Conservation (phyloP, 441 rosid species). For the Erodium texanum region DNA sequence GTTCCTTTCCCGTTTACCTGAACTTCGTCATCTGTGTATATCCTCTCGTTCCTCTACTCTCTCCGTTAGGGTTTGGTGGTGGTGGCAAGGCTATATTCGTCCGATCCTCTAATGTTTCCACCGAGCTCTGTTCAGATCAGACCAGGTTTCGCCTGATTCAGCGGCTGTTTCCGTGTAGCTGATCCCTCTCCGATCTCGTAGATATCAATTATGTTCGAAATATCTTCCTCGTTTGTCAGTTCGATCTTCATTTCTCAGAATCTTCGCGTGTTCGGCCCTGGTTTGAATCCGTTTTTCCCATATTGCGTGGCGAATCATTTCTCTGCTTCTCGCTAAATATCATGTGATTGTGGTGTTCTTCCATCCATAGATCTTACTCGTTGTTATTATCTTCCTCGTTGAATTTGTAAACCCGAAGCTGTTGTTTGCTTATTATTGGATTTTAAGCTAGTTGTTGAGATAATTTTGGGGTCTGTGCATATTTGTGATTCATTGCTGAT, state of each 20-base stretch:
- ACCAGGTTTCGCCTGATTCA: slow-evolving; percentile 3
- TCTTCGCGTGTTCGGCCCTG: slow-evolving; percentile 72
- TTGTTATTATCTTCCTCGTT: neutral
- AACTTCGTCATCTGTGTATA: neutral
- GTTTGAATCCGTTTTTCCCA: slow-evolving; percentile 78
- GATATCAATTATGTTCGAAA: slow-evolving; percentile 38
- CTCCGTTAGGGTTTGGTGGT: slow-evolving; percentile 8
- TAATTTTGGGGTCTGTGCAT: neutral
- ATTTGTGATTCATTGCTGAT: neutral
- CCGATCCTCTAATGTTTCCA: slow-evolving; percentile 1
- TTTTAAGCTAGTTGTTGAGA: neutral
- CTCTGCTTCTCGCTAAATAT: slow-evolving; percentile 40
- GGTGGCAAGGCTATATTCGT: neutral
- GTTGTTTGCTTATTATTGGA: neutral
- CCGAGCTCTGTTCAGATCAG: neutral
- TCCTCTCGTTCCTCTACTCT: neutral
- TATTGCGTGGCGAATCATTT: slow-evolving; percentile 77
- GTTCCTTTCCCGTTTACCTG: neutral
- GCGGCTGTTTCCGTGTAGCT: neutral
- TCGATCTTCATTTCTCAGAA: slow-evolving; percentile 34
- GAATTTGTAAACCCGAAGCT: neutral
- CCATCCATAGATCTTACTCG: neutral
- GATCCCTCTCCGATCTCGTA: neutral
- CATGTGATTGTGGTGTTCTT: slow-evolving; percentile 22
- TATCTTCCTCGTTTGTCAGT: slow-evolving; percentile 29